These are phyloP conservation scores for Candida ascalaphidarum DNA, from an alignment of 805 yeast species.

Conservation along the genomic window DNA sequence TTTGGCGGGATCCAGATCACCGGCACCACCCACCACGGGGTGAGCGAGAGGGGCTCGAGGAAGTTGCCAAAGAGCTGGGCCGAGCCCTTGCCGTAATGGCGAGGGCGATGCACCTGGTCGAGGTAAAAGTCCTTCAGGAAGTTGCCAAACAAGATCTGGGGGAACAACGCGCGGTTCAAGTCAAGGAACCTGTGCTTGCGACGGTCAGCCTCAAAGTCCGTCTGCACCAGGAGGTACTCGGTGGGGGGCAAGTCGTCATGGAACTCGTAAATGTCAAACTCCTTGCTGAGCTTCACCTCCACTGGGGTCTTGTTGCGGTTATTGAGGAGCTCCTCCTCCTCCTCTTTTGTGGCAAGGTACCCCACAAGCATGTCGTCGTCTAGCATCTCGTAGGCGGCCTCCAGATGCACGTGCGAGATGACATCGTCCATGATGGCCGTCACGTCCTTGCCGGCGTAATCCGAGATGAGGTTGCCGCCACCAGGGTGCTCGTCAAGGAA, in stretches of 20 bases:
- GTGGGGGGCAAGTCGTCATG: conserved; percentile 64
- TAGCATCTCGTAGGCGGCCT: conserved; percentile 77
- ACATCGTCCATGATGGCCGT: conserved; percentile 74
- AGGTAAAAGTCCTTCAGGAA: conserved; percentile 86
- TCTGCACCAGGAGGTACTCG: conserved; percentile 64
- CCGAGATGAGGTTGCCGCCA: conserved; percentile 49
- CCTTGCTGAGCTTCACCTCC: conserved; percentile 38
- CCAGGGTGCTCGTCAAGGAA: conserved; percentile 71
- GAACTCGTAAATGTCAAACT: conserved; percentile 24
- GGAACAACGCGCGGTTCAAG: conserved; percentile 67
- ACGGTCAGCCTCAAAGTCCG: conserved; percentile 68
- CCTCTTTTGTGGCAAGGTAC: conserved; percentile 72
- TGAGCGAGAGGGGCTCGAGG: conserved; percentile 81
- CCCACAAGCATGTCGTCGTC: conserved; percentile 77
- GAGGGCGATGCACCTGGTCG: conserved; percentile 95
- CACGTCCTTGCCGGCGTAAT: conserved; percentile 51
- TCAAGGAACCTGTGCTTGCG: conserved; percentile 81
- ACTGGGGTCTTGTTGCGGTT: conserved; percentile 52
- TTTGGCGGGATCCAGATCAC: conserved; percentile 80
- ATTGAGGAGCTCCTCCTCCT: conserved; percentile 60
- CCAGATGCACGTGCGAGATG: conserved; percentile 70
- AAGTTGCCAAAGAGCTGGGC: conserved; percentile 95
- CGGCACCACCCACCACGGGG: conserved; percentile 95
- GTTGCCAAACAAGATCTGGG: conserved; percentile 68
- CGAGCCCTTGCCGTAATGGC: conserved; percentile 95